Evolutionary conservation across 2,329 filamentous ascomycete species (phyloP).

Genomic region (Ploettnerulaceae sp.): DNA sequence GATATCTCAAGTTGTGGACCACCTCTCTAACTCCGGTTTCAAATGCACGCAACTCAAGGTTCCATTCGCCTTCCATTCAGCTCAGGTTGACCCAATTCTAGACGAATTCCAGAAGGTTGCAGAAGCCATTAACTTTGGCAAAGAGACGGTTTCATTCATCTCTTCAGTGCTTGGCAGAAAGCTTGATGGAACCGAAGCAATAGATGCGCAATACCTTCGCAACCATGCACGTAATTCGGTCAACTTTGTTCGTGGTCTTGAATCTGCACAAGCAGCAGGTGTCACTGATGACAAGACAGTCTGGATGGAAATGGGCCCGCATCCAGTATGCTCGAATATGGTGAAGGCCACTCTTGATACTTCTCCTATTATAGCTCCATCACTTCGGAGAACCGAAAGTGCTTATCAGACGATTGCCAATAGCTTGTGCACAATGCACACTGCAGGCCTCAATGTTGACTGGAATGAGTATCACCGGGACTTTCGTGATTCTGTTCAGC

Average conservation of each 20-base stretch:
- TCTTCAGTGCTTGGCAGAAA: constrained; percentile 62
- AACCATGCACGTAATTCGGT: constrained; percentile 64
- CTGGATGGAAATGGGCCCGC: constrained; percentile 71
- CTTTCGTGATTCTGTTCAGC: constrained; percentile 51
- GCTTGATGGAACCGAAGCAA: constrained; percentile 49
- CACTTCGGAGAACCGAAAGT: constrained; percentile 57
- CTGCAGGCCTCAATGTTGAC: constrained; percentile 56
- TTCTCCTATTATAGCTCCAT: constrained; percentile 50
- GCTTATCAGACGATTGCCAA: constrained; percentile 59
- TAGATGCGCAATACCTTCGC: constrained; percentile 59
- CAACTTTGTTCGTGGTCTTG: constrained; percentile 60
- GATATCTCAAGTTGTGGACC: constrained; percentile 46
- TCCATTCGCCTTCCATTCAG: constrained; percentile 63
- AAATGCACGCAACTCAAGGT: constrained; percentile 60
- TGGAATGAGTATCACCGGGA: constrained; percentile 67
- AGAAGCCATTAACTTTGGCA: constrained; percentile 48
- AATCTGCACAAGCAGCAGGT: constrained; percentile 40
- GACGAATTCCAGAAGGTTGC: constrained; percentile 54
- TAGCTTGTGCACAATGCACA: constrained; percentile 55
- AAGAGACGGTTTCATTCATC: constrained; percentile 55
- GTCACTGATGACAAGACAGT: constrained; percentile 41
- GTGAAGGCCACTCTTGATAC: constrained; percentile 58
- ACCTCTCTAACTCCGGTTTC: constrained; percentile 48
- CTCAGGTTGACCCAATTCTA: constrained; percentile 59
- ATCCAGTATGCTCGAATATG: constrained; percentile 64